Percentiles rank a stretch among this genome's conserved stretches.
phyloP scores from a whole-genome alignment of 1,284 basidiomycete genomes.

The Cryptococcus wingfieldii region DNA sequence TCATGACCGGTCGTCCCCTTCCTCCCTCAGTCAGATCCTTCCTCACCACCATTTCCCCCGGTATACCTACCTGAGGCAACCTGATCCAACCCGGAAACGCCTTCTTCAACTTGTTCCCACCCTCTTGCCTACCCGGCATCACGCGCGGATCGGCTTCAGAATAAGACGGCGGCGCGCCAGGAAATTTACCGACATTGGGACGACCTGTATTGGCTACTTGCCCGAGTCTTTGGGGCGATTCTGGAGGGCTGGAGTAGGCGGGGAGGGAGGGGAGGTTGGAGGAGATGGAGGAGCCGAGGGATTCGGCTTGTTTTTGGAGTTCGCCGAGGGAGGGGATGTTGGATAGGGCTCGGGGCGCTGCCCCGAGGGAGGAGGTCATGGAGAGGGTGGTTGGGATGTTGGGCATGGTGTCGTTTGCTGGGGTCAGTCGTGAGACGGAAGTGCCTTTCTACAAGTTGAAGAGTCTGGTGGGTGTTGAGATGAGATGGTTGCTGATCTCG shows the following conservation, averaged over 20 bases:
- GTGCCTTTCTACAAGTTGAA: no score
- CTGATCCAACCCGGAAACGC: neutral
- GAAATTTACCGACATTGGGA: neutral
- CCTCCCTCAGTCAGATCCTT: no score
- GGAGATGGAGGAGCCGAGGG: neutral
- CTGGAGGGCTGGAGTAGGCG: neutral
- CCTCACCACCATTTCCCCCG: neutral
- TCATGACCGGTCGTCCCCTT: neutral
- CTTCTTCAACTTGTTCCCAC: slow-evolving; percentile 4
- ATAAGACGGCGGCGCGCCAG: neutral
- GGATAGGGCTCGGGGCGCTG: neutral
- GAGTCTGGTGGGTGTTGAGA: no score
- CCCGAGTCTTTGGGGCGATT: neutral
- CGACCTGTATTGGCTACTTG: neutral
- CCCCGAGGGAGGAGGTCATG: neutral
- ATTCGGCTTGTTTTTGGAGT: slow-evolving; percentile 4
- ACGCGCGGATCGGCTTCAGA: neutral
- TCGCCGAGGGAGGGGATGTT: slow-evolving; percentile 4
- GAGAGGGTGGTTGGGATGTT: neutral
- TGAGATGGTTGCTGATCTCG: no score
- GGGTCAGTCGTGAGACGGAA: neutral
- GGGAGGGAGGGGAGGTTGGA: neutral
- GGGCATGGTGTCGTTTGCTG: neutral
- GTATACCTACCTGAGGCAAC: neutral
- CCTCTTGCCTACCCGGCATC: neutral